These are phyloP conservation scores for Boletus rex-veris DNA, from an alignment of 768 basidiomycete genomes.

Conservation along the genomic window DNA sequence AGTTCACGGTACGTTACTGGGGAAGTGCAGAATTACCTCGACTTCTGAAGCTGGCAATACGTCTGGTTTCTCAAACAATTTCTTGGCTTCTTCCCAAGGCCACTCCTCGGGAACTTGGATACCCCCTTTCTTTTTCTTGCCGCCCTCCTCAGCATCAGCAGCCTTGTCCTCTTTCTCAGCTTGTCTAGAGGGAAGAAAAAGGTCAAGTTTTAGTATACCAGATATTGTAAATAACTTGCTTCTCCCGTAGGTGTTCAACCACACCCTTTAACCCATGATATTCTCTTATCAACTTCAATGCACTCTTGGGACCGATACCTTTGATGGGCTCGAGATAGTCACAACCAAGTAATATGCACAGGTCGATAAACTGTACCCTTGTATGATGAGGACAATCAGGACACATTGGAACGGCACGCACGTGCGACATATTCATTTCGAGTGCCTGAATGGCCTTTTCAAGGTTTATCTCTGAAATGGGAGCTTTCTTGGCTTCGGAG, in stretches of 20 bases:
- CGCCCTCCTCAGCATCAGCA: slow-evolving; percentile 38
- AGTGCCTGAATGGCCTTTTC: slow-evolving; percentile 82
- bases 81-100: slow-evolving; percentile 96
- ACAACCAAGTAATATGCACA: slow-evolving; percentile 95
- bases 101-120: slow-evolving; percentile 87
- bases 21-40: slow-evolving; percentile 52
- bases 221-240: slow-evolving; percentile 40
- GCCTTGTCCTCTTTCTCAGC: slow-evolving; percentile 43
- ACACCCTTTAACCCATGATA: slow-evolving; percentile 68
- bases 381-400: not conserved
- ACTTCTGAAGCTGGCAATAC: slow-evolving; percentile 82
- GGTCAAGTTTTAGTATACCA: not conserved
- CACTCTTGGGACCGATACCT: slow-evolving; percentile 93
- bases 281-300: slow-evolving; percentile 88
- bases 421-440: slow-evolving; percentile 89
- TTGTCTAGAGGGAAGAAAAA: slow-evolving; percentile 20
- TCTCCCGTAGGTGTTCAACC: slow-evolving; percentile 74
- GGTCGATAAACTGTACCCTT: slow-evolving; percentile 77
- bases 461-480: slow-evolving; percentile 90
- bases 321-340: slow-evolving; percentile 99
- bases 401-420: slow-evolving; percentile 25
- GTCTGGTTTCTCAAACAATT: slow-evolving; percentile 85
- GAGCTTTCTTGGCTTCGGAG: slow-evolving; percentile 95
- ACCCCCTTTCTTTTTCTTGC: slow-evolving; percentile 61
- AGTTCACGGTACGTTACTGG: not conserved